phyloP scores from a whole-genome alignment of 2,329 filamentous ascomycete genomes.

The Rugonectria rugulosa region DNA sequence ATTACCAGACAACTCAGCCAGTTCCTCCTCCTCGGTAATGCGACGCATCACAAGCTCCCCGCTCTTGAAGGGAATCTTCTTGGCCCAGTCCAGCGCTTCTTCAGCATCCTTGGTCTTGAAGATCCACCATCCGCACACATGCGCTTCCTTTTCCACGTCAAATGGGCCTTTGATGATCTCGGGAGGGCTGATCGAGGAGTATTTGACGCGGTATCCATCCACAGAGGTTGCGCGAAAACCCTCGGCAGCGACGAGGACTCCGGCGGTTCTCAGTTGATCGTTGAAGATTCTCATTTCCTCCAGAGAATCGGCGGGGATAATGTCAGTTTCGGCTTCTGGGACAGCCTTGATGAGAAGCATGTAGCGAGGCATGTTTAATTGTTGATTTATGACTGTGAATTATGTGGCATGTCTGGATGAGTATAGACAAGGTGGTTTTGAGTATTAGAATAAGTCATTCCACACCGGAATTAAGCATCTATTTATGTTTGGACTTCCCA shows the following conservation, averaged over 20 bases:
- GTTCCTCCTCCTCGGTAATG: background rate
- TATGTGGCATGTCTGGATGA: background rate
- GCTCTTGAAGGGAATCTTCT: slow-evolving; percentile 36
- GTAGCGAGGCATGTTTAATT: slow-evolving; percentile 37
- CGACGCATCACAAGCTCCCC: slow-evolving; percentile 38
- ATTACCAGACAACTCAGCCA: background rate
- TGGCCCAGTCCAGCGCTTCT: slow-evolving; percentile 42
- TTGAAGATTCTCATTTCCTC: slow-evolving; percentile 40
- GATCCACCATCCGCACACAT: slow-evolving; percentile 44
- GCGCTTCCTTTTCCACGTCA: slow-evolving; percentile 33
- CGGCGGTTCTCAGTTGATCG: slow-evolving; percentile 36
- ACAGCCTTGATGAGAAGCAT: slow-evolving; percentile 43
- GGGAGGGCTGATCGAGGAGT: slow-evolving; percentile 26
- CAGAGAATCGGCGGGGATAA: slow-evolving; percentile 28
- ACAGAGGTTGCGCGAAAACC: slow-evolving; percentile 37
- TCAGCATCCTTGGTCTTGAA: slow-evolving; percentile 38
- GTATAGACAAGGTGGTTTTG: background rate
- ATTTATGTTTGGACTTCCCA: background rate
- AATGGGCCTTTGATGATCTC: slow-evolving; percentile 41
- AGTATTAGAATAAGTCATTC: too few species aligned
- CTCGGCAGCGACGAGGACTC: slow-evolving; percentile 38
- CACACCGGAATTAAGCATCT: background rate
- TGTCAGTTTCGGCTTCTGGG: slow-evolving; percentile 32
- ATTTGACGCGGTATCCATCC: slow-evolving; percentile 39
- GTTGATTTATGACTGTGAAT: background rate